Evolutionary conservation across 192 early-diverging fungal genomes (phyloP).

Genomic region (Backusella psychrophila): DNA sequence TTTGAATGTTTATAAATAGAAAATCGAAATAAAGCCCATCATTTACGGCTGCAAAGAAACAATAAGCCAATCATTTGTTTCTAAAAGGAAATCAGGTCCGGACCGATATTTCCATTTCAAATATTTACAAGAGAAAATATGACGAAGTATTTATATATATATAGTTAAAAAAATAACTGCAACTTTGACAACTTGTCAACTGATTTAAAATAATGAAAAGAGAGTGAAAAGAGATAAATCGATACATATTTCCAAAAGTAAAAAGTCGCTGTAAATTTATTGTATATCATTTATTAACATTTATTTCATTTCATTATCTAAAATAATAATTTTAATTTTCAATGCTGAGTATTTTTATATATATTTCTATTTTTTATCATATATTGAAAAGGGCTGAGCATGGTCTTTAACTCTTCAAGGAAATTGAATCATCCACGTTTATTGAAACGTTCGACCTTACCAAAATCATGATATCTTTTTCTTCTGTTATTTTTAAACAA

Average conservation of each 20-base stretch:
- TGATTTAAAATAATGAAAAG: not conserved
- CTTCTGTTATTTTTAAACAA: not conserved
- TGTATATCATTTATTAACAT: not conserved
- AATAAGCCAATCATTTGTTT: not conserved
- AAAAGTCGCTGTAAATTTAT: not conserved
- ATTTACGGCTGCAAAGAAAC: not conserved
- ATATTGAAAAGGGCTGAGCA: not conserved
- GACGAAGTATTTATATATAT: not conserved
- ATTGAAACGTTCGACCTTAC: not conserved
- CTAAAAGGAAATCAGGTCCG: slow-evolving; percentile 1
- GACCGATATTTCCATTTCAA: not conserved
- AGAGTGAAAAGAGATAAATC: not conserved
- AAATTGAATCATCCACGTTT: not conserved
- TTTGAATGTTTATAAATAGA: slow-evolving; percentile 2
- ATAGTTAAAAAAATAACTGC: not conserved
- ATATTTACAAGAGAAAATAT: not conserved
- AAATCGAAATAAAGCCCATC: not conserved
- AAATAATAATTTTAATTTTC: not conserved
- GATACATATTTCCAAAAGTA: not conserved
- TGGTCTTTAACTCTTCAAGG: not conserved
- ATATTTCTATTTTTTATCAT: not conserved
- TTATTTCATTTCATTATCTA: not conserved
- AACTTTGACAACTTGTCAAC: slow-evolving; percentile 5
- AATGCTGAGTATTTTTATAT: not conserved
- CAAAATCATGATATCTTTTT: not conserved